Base-by-base conservation (phyloP, 2,329 filamentous ascomycete species). In the Fusarium pseudonygamai region DNA sequence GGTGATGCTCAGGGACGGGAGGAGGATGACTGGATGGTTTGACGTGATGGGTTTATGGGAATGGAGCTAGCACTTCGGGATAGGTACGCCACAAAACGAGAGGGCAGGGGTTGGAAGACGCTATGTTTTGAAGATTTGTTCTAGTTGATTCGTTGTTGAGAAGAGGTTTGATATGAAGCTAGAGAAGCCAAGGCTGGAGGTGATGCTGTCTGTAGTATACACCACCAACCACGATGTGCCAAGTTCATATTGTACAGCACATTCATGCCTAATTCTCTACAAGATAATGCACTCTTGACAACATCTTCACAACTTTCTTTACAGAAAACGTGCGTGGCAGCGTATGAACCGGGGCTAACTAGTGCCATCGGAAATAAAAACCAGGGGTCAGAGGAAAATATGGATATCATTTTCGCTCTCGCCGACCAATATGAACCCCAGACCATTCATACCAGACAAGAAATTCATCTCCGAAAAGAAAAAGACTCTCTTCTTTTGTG, bases 1-100 rank as follows among this genome's bases (percentile, higher is more conserved):
- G 70, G 47, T 62, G 70, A 67, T 63, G 46, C 45, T 73, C 61
- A 73, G 70, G 70, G 43, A 71, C 61, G 32, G 24, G 56, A 73
- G 58, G 24, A 46, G 34, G 40, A 50, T 64, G 42, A 69, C 45
- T 64, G 52, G 60, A 37, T 57, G 30, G 37, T 58, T 59, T 58
- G 63, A 45, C 37, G 40, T 22, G 34, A 70, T 36, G 55, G 45
- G 50, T 42, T 61, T 39, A 37, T 34, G 28, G 28, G 43, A 26
- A 53, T 28, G 50, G 45, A 67, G 37, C 58, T 59, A 60, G 40
- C 30, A 59, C 50, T 32, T 28, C 65, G 50, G 66, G 37, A 64
- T 40, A 42, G 37, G 53, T 34, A 28, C 49, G 36, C 49, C 24
- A 45, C 30, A 45, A 61, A 47, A 40, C 47, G 42, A 34, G 22